Evolutionary conservation across 2,329 filamentous ascomycete genomes (phyloP).

Genomic region (Neonectria hederae): DNA sequence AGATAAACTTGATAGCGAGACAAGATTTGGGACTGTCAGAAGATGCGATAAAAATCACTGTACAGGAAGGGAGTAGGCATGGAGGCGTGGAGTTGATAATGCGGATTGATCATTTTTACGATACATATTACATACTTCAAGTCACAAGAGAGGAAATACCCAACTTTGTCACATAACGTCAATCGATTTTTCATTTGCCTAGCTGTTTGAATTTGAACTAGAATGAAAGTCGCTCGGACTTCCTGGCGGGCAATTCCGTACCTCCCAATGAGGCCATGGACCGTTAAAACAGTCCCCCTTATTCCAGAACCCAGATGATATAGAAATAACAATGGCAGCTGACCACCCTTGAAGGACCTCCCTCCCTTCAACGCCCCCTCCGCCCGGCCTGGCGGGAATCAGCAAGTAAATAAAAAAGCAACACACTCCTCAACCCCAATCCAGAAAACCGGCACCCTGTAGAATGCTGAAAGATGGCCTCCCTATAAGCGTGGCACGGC

Average conservation of each 20-base stretch:
- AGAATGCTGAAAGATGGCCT: slow-evolving; percentile 10
- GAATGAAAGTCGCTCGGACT: slow-evolving; percentile 2
- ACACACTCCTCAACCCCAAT: slow-evolving; percentile 16
- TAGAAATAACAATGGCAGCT: slow-evolving; percentile 25
- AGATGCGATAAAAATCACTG: slow-evolving; percentile 17
- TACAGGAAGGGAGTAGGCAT: slow-evolving; percentile 10
- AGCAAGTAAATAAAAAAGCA: slow-evolving; percentile 24
- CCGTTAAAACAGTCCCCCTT: slow-evolving; percentile 6
- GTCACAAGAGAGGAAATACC: slow-evolving; percentile 34
- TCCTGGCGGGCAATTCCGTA: slow-evolving; percentile 9
- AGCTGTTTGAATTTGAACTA: slow-evolving; percentile 14
- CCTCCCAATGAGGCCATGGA: not conserved
- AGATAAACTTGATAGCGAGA: slow-evolving; percentile 15
- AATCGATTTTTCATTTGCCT: slow-evolving; percentile 30
- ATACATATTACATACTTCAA: slow-evolving; percentile 25
- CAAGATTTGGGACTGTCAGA: slow-evolving; percentile 16
- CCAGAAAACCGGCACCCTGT: slow-evolving; percentile 14
- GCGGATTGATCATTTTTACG: slow-evolving; percentile 23
- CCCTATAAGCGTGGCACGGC: slow-evolving; percentile 9
- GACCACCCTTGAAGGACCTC: slow-evolving; percentile 8
- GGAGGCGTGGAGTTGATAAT: slow-evolving; percentile 33
- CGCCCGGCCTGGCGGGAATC: slow-evolving; percentile 27
- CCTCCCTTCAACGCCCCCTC: slow-evolving; percentile 33
- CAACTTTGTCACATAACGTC: slow-evolving; percentile 14
- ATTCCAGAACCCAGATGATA: slow-evolving; percentile 10